phyloP scores from a whole-genome alignment of 495 filamentous ascomycete species.

The Penicilliopsis zonata region DNA sequence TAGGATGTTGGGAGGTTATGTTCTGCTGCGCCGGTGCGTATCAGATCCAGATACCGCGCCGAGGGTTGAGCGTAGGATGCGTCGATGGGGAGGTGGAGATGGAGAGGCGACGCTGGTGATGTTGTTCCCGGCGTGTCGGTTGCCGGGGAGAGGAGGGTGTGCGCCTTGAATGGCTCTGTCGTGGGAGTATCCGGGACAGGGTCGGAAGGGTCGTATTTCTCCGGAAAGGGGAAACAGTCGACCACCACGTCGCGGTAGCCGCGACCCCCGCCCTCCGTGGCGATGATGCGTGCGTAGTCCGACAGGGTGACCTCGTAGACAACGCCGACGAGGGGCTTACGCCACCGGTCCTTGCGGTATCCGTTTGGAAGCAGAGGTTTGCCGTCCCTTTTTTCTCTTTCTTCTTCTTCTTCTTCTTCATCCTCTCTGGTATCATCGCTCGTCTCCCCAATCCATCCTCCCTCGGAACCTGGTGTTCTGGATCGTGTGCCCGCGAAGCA shows the following conservation, averaged over 20 bases:
- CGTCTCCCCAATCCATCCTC: constrained; percentile 26
- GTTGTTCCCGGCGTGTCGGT: constrained; percentile 7
- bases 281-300: constrained; percentile 80
- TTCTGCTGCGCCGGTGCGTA: constrained; percentile 65
- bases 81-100: constrained; percentile 37
- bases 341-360: constrained; percentile 46
- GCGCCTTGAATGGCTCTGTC: constrained; percentile 36
- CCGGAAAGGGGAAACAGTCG: constrained; percentile 55
- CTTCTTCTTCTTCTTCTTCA: constrained; percentile 7
- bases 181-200: constrained; percentile 27
- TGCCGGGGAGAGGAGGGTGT: constrained; percentile 47
- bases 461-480: too few relatives aligned
- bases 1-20: constrained; percentile 68
- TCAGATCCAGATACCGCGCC: constrained; percentile 64
- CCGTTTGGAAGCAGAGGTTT: constrained; percentile 7
- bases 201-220: constrained; percentile 19
- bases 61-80: constrained; percentile 69
- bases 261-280: constrained; percentile 77
- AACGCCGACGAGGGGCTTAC: constrained; percentile 74
- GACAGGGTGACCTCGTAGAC: constrained; percentile 81
- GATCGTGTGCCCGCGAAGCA: constrained; percentile 77
- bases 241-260: constrained; percentile 76
- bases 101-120: constrained; percentile 1
- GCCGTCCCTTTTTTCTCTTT: constrained; percentile 19
- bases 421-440: constrained; percentile 7